Conservation (phyloP, 2,329 filamentous ascomycete species). For the Phialemoniopsis sp. region DNA sequence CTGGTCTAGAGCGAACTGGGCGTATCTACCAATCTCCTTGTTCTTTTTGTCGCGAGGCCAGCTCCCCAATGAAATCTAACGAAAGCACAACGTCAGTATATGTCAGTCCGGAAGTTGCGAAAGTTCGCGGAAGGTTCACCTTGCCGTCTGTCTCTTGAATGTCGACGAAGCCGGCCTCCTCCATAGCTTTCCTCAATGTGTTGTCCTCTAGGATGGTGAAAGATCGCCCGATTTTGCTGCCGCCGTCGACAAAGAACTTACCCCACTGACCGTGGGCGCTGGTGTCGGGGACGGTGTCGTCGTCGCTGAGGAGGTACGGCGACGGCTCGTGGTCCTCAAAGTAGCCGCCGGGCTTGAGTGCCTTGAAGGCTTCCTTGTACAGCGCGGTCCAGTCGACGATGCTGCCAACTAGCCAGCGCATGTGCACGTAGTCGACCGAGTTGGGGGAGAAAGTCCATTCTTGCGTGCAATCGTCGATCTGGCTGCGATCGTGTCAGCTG, state of each 20-base stretch:
- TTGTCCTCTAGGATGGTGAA: slow-evolving; percentile 48
- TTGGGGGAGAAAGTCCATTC: slow-evolving; percentile 35
- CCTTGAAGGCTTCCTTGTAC: slow-evolving; percentile 38
- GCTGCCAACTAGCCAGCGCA: slow-evolving; percentile 43
- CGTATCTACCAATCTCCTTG: slow-evolving; percentile 20
- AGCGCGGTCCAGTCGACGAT: slow-evolving; percentile 46
- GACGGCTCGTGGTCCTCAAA: slow-evolving; percentile 1
- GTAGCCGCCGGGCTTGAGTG: slow-evolving; percentile 44
- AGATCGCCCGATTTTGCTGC: slow-evolving; percentile 17
- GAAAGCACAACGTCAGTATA: not conserved
- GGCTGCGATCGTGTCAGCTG: too few species aligned
- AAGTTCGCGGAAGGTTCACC: not conserved
- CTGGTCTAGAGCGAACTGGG: slow-evolving; percentile 1
- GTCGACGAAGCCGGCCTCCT: slow-evolving; percentile 53
- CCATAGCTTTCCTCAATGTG: slow-evolving; percentile 45
- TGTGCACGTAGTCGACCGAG: slow-evolving; percentile 52
- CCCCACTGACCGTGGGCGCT: slow-evolving; percentile 4
- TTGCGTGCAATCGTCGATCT: not conserved
- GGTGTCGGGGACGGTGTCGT: not conserved
- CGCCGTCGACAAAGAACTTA: slow-evolving; percentile 4
- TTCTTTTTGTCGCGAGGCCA: slow-evolving; percentile 24
- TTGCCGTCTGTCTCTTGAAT: slow-evolving; percentile 39
- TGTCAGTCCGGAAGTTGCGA: not conserved
- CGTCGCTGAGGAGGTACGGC: slow-evolving; percentile 1
- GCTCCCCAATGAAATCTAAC: slow-evolving; percentile 20